Evolutionary conservation across 73 alveolate species (phyloP), one percentile per base, ranked within the genome.

Genomic region (Paramecium bursaria): DNA sequence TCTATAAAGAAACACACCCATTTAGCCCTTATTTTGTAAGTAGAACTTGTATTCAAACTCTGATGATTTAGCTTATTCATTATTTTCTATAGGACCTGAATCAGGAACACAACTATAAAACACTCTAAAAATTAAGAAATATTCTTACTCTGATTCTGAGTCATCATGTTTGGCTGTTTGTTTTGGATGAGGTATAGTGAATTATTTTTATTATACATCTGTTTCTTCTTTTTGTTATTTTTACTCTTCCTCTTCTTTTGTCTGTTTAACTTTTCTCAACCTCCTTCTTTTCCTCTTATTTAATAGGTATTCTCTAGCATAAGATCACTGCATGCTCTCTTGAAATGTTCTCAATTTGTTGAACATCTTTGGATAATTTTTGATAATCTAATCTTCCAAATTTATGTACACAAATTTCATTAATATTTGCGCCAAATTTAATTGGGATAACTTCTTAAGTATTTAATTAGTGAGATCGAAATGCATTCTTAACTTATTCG

Each of bases 341-440:
- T 2, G 76, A 57, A 57, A 57, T 57, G 14, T 48, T 57, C 33
- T 57, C 21, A 13, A 57, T 50, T 9, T 57, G 14, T 21, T 57
- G 33, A 27, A 57, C 76, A 30, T 57, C 76, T 50, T 30, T 57
- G 2, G 26, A 57, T 31, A 57, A 57, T 57, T 57, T 57, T 30
- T 50, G 27, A 30, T 57, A 57, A 57, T 57, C 27, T 57, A 30
- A 48, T 57, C 76, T 57, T 9, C 76, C 76, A 57, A 57, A 57
- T 29, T 57, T 57, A 30, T 30, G 33, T 29, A 57, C 76, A n/a
- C 33, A 48, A 13, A 10, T 2, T 30, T 57, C 76, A 27, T 57
- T 7, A 5, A 0, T 29, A 21, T 57, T 26, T 19, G 27, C 33
- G 1, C 31, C 29, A 30, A 57, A 57, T 57, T 57, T n/a, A 30